Evolutionary conservation across 2,329 filamentous ascomycete genomes (phyloP).

Genomic region (Chaetomiaceae sp.): DNA sequence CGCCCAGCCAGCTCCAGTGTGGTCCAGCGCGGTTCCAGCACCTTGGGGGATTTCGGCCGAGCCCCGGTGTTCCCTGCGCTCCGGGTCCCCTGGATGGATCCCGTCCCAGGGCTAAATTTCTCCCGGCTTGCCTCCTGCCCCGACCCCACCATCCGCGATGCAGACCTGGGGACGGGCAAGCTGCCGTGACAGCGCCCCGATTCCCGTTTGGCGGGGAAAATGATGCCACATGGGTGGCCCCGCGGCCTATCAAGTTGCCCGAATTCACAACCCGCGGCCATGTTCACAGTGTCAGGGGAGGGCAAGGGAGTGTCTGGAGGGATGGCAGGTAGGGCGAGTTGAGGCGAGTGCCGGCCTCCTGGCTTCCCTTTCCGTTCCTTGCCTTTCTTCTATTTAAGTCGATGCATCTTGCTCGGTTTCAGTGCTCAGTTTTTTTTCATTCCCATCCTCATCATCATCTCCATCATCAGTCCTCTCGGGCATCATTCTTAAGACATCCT

Average conservation of each 20-base stretch:
- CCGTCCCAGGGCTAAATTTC: slow-evolving; percentile 28
- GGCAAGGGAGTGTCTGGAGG: too few relatives aligned
- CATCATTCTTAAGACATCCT: neutral
- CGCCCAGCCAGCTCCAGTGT: too few relatives aligned
- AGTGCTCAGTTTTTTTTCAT: neutral
- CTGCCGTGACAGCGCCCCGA: slow-evolving; percentile 26
- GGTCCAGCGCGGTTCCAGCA: too few relatives aligned
- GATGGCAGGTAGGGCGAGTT: neutral
- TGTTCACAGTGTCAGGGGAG: neutral
- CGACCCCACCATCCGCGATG: slow-evolving; percentile 26
- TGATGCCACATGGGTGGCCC: slow-evolving; percentile 20
- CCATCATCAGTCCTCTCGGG: neutral
- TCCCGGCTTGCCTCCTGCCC: slow-evolving; percentile 23
- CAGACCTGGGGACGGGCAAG: slow-evolving; percentile 21
- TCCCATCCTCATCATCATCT: neutral
- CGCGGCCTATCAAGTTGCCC: slow-evolving; percentile 23
- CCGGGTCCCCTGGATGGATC: neutral
- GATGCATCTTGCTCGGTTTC: slow-evolving; percentile 4
- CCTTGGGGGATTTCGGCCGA: too few relatives aligned
- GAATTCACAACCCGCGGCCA: slow-evolving; percentile 16
- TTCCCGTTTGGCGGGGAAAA: slow-evolving; percentile 26
- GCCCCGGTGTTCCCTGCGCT: neutral
- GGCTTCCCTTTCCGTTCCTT: neutral
- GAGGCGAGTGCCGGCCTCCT: neutral
- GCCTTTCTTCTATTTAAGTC: slow-evolving; percentile 17